These are phyloP conservation scores for Thermothielavioides terrestris DNA, from an alignment of 495 filamentous ascomycete species.

Conservation along the genomic window DNA sequence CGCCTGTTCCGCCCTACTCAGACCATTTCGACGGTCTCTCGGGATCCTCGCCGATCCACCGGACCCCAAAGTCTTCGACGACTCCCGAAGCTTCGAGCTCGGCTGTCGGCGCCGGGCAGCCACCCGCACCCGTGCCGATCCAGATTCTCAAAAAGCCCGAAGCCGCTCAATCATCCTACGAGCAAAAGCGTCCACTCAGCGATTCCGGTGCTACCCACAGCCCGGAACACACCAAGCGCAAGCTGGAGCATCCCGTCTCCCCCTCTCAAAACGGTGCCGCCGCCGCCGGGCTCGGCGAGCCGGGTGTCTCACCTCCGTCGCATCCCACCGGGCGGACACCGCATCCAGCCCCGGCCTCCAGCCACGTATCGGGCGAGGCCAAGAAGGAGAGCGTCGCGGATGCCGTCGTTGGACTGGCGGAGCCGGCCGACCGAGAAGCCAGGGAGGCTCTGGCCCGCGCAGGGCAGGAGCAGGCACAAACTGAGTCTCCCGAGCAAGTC, in stretches of 20 bases:
- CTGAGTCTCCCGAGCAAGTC: slow-evolving; percentile 37
- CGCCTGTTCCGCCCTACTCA: slow-evolving; percentile 16
- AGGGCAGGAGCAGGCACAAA: slow-evolving; percentile 41
- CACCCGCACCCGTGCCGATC: slow-evolving; percentile 21
- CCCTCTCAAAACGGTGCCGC: slow-evolving; percentile 15
- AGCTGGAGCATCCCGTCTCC: slow-evolving; percentile 36
- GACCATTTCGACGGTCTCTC: slow-evolving; percentile 30
- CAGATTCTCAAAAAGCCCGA: slow-evolving; percentile 35
- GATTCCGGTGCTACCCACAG: slow-evolving; percentile 32
- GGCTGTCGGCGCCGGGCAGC: slow-evolving; percentile 14
- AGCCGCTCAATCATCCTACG: slow-evolving; percentile 19
- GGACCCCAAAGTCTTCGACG: slow-evolving; percentile 35
- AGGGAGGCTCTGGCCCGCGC: slow-evolving; percentile 55
- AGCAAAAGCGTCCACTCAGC: slow-evolving; percentile 32
- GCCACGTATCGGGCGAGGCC: slow-evolving; percentile 18
- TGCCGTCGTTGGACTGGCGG: slow-evolving; percentile 59
- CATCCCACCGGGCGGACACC: slow-evolving; percentile 8
- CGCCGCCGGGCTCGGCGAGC: slow-evolving; percentile 2
- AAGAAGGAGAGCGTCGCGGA: slow-evolving; percentile 60
- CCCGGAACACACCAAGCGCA: slow-evolving; percentile 37
- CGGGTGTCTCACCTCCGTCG: slow-evolving; percentile 12
- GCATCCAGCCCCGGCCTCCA: background rate
- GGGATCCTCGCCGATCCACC: slow-evolving; percentile 27
- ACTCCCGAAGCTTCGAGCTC: slow-evolving; percentile 26
- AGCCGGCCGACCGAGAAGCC: slow-evolving; percentile 59